Base-by-base conservation (phyloP, 352 stramenopile species). In the Globisporangium camurandrum region DNA sequence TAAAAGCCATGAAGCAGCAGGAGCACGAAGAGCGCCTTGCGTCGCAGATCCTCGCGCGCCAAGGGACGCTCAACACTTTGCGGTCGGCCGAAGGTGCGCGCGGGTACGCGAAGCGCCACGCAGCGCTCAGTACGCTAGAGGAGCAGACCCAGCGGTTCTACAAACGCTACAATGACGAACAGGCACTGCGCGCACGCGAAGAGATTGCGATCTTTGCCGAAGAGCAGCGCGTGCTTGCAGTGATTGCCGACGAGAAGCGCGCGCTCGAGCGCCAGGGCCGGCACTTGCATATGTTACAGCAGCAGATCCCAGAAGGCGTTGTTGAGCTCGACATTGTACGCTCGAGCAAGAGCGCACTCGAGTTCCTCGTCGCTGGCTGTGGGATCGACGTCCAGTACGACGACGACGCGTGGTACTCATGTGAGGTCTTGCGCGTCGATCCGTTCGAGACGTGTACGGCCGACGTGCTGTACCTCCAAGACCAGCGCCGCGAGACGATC, bases 341-440 rank as follows among this genome's bases (percentile, higher is more conserved):
- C 6, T 75, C 73, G 0, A 60, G 37, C 0, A 89, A 88, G 50
- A 72, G 69, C 7, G 53, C 81, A 3, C 64, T 92, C n/a, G 80
- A 86, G 46, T 88, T 90, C 56, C 46, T 92, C 19, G 50, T 48
- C 5, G 51, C 71, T 9, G 77, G 75, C 3, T 72, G 61, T 36
- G 53, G 69, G 24, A 51, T 90, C 9, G 69, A 90, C 30, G 75
- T 92, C 14, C 69, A 85, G 30, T 75, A 82, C 28, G 81, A 92
- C 28, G 78, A 92, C 33, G 74, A 83, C 23, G 56, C 62, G 14
- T 90, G 78, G 75, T 88, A 92, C 49, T 57, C 79, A 42, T 84
- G 74, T 16, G 63, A 64, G 20, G 57, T 92, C 26, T 30, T 86
- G 8, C 59, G 59, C 0, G 33, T 90, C 0, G 81, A 92, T 37